Conservation (phyloP, 805 yeast genomes). For the Wickerhamiella alocasiicola region DNA sequence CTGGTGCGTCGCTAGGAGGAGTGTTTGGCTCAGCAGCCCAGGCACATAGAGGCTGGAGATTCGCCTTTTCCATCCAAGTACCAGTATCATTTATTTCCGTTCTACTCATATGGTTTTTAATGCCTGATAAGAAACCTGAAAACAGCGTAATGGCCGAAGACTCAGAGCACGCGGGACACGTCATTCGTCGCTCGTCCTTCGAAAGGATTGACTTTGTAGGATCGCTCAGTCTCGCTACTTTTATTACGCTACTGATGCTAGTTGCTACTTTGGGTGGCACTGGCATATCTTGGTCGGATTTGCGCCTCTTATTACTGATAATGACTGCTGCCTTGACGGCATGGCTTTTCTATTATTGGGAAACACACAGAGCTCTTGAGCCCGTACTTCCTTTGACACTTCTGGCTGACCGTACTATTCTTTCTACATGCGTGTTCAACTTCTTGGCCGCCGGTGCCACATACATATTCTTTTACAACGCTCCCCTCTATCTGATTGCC, state of each 20-base stretch:
- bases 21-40: conserved; percentile 42
- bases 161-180: conserved; percentile 24
- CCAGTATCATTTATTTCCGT: conserved; percentile 30
- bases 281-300: conserved; percentile 35
- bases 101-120: conserved; percentile 24
- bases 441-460: conserved; percentile 61
- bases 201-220: conserved; percentile 57
- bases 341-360: conserved; percentile 38
- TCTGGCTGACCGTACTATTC: conserved; percentile 44
- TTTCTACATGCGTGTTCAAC: conserved; percentile 53
- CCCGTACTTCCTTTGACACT: conserved; percentile 62
- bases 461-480: conserved; percentile 50
- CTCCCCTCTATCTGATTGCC: conserved; percentile 66
- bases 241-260: conserved; percentile 45
- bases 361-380: conserved; percentile 39
- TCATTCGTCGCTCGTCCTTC: conserved; percentile 36
- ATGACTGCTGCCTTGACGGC: conserved; percentile 27
- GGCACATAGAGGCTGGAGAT: conserved; percentile 52
- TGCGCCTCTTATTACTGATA: conserved; percentile 29
- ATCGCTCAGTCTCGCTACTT: conserved; percentile 42
- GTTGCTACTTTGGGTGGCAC: conserved; percentile 59
- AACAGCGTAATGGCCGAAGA: conserved; percentile 6
- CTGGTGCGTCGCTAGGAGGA: conserved; percentile 70
- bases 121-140: conserved; percentile 13
- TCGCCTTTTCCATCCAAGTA: conserved; percentile 31